Evolutionary conservation across 768 basidiomycete species (phyloP), one percentile per base, ranked within the genome.

Genomic region (Pleurotus sapidus): DNA sequence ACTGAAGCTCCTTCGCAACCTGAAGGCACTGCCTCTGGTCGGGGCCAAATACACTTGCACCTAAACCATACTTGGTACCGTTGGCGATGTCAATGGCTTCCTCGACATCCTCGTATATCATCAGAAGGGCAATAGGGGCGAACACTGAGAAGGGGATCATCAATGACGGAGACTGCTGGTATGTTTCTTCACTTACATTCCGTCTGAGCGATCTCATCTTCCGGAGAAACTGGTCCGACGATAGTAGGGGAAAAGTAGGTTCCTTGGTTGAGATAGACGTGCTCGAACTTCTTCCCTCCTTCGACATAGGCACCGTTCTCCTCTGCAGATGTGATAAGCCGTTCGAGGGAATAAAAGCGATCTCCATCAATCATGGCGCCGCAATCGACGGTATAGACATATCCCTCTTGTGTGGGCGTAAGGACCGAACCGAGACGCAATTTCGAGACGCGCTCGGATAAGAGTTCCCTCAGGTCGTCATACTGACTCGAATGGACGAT

Each of bases 11-110:
- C 62, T 86, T 85, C 25, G 95, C 95, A 18, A 98, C 88, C 48
- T 87, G 76, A 54, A 92, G 63, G 65, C 93, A 94, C 43, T 89
- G 75, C 40, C 82, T 80, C 68, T 89, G 88, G 66, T 91, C 84
- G 8, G 88, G 88, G 7, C 97, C 97, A 67, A 95, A 99, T 17
- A 99, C 93, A 55, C 91, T 92, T 2, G 95, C 94, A 17, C 95
- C 96, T 25, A 99, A 85, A 11, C 91, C 95, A 68, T 91, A 98
- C 18, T 81, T 79, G 0, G 94, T 95, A 17, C 82, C 81, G 67
- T 98, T 99, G 0, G 96, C 92, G 60, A 96, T 88, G 49, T 82
- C 81, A 58, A 98, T 81, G 0, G 93, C 95, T 65, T 97, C 89
- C 1, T 95, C 89, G 37, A 95, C 72, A 12, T 81, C 84, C 11